Percentiles rank a stretch among this genome's conserved stretches.
phyloP scores from a whole-genome alignment of 257 asterid species.

The Rubia yunnanensis region DNA sequence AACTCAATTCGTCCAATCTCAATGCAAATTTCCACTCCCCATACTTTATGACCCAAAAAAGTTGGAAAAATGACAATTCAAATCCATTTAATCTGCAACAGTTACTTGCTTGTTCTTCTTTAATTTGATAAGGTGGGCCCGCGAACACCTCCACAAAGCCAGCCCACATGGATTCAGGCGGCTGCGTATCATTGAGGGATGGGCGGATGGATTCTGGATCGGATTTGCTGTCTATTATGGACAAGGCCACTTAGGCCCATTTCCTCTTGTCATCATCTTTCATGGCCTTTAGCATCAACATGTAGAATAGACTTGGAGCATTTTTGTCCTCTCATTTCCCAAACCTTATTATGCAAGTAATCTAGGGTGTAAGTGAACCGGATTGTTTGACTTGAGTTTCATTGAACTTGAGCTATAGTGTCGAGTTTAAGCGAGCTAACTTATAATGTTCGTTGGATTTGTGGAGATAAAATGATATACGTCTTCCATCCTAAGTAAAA shows the following conservation, averaged over 20 bases:
- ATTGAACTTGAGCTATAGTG: too few species aligned
- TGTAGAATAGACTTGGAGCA: neutral
- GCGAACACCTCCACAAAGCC: neutral
- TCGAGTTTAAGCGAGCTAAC: too few species aligned
- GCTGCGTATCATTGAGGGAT: neutral
- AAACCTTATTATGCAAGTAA: too few species aligned
- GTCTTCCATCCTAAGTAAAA: too few species aligned
- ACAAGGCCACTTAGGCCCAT: neutral
- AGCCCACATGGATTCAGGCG: neutral
- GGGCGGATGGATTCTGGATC: neutral
- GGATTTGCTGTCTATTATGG: neutral
- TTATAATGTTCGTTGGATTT: too few species aligned
- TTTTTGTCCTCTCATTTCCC: neutral
- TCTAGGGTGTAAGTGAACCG: too few species aligned
- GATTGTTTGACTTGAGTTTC: too few species aligned
- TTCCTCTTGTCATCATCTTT: neutral
- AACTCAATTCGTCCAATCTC: neutral
- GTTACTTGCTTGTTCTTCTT: neutral
- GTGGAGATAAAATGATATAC: too few species aligned
- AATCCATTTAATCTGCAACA: neutral
- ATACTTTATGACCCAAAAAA: too few species aligned
- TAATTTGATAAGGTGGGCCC: neutral
- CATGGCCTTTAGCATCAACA: neutral
- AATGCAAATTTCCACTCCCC: neutral
- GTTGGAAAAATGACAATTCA: neutral